Conservation (phyloP, 163 green algal genomes). For the Prototheca stagnorum region DNA sequence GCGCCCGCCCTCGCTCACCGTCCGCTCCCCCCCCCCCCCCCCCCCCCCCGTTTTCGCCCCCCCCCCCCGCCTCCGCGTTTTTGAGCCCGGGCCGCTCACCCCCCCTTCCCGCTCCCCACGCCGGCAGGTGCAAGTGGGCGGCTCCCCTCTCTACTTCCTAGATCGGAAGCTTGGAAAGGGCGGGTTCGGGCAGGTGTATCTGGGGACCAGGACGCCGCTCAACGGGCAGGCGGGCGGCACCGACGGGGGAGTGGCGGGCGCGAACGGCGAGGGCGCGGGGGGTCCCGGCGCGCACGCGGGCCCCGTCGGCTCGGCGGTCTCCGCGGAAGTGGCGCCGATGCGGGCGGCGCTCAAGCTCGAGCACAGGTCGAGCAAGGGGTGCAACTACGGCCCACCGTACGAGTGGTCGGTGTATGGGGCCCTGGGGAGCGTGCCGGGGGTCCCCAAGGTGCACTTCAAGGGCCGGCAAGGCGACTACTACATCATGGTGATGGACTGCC, state of each 20-base stretch:
- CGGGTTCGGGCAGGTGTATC: conserved; percentile 91
- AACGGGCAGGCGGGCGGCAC: conserved; percentile 22
- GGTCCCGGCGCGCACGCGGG: too few species aligned
- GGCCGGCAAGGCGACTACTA: conserved; percentile 97
- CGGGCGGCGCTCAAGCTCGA: conserved; percentile 68
- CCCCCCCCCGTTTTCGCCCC: too few species aligned
- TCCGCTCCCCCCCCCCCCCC: too few species aligned
- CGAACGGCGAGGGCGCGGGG: neutral
- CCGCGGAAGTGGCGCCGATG: too few species aligned
- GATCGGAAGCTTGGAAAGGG: conserved; percentile 94
- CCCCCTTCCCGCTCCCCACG: too few species aligned
- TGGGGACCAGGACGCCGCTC: conserved; percentile 36
- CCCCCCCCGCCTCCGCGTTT: too few species aligned
- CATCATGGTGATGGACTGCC: conserved; percentile 99
- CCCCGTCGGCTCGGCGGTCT: neutral
- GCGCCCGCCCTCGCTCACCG: too few species aligned
- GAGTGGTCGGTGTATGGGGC: conserved; percentile 77
- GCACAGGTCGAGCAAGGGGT: conserved; percentile 74
- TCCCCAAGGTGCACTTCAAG: conserved; percentile 97
- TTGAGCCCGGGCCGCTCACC: too few species aligned
- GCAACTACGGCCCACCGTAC: conserved; percentile 72
- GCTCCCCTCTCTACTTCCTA: conserved; percentile 85
- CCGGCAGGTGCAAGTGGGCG: conserved; percentile 70
- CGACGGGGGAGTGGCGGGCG: neutral
- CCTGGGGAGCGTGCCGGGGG: conserved; percentile 70